Percentiles rank a stretch among this genome's conserved stretches.
phyloP scores from a whole-genome alignment of 176 grass and related monocot genomes.

The Typha latifolia region DNA sequence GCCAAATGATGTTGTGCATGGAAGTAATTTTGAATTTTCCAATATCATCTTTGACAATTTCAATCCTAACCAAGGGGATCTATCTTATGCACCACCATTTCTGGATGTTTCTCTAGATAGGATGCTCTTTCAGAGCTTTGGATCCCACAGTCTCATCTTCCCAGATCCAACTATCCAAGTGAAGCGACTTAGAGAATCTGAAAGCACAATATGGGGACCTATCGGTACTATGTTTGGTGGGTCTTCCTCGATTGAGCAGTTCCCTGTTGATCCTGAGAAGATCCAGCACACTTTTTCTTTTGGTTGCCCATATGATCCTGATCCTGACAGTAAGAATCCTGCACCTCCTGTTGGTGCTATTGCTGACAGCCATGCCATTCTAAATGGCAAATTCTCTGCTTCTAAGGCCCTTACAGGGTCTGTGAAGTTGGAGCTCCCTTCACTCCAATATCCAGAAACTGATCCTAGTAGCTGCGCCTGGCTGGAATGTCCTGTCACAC shows the following conservation, averaged over 20 bases:
- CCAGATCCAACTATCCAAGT: conserved; percentile 4
- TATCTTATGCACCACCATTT: neutral
- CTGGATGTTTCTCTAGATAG: neutral
- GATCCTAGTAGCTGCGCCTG: conserved; percentile 5
- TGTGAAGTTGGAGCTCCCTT: conserved; percentile 58
- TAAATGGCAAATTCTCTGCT: conserved; percentile 48
- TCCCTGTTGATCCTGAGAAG: conserved; percentile 13
- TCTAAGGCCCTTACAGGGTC: conserved; percentile 24
- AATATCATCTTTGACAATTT: conserved; percentile 25
- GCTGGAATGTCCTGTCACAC: neutral
- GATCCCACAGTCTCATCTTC: conserved; percentile 3
- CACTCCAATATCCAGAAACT: conserved; percentile 45
- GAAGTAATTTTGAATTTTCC: conserved; percentile 7
- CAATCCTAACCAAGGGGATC: conserved; percentile 6
- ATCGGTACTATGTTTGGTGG: neutral
- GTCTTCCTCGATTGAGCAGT: conserved; percentile 6
- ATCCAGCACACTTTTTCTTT: conserved; percentile 1
- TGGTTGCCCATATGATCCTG: conserved; percentile 16
- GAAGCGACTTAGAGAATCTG: conserved; percentile 15
- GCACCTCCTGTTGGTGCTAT: conserved; percentile 22
- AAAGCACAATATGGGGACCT: neutral
- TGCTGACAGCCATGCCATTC: conserved; percentile 8
- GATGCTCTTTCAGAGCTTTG: conserved; percentile 5
- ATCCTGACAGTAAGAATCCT: conserved; percentile 8
- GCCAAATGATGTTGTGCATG: conserved; percentile 12